Evolutionary conservation across 1,284 basidiomycete genomes (phyloP).

Genomic region (Cryptococcus neoformans): DNA sequence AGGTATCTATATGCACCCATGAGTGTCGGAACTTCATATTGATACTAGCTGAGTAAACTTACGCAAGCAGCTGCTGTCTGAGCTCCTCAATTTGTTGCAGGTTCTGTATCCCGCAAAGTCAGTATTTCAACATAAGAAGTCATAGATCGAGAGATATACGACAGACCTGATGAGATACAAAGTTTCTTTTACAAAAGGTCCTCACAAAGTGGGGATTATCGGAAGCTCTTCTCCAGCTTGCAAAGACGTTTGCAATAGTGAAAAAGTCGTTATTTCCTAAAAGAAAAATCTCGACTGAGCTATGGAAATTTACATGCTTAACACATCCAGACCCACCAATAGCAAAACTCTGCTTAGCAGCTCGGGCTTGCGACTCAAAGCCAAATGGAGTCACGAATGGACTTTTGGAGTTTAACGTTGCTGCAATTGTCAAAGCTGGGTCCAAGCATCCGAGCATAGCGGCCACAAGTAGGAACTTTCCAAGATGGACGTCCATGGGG

Average conservation of each 20-base stretch:
- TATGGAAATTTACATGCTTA: background rate
- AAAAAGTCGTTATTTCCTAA: conserved; percentile 96
- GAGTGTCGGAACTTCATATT: background rate
- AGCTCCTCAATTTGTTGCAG: conserved; percentile 96
- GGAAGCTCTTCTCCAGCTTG: conserved; percentile 79
- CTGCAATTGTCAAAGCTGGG: conserved; percentile 92
- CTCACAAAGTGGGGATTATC: conserved; percentile 60
- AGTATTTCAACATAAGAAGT: background rate
- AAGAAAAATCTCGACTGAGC: background rate
- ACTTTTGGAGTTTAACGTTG: conserved; percentile 87
- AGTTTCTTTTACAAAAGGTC: conserved; percentile 79
- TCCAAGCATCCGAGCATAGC: conserved; percentile 87
- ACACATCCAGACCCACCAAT: conserved; percentile 56
- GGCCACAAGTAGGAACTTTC: conserved; percentile 84
- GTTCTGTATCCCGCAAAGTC: conserved; percentile 56
- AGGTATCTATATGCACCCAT: conserved; percentile 52
- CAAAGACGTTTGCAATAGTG: conserved; percentile 87
- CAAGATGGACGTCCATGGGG: conserved; percentile 92
- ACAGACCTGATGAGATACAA: conserved; percentile 68
- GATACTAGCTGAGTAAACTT: conserved; percentile 16
- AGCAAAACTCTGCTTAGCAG: conserved; percentile 77
- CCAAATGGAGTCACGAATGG: conserved; percentile 91
- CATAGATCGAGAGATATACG: conserved; percentile 28
- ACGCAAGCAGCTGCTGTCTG: conserved; percentile 88
- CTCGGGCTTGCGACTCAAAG: conserved; percentile 79